phyloP scores from a whole-genome alignment of 2,329 filamentous ascomycete species.

The Fusarium marasasianum region DNA sequence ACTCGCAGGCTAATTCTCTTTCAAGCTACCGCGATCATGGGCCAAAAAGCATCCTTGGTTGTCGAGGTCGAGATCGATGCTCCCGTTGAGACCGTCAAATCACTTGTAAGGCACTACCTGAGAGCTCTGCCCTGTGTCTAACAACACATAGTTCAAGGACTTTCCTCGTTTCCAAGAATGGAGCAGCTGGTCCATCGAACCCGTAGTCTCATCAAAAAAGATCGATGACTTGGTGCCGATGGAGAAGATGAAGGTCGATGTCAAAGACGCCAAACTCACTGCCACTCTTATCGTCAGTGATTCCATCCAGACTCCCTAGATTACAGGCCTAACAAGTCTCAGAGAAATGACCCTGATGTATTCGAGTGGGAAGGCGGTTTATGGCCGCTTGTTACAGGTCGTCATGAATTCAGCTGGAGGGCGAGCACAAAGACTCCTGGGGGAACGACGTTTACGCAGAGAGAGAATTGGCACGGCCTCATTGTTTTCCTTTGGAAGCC shows the following conservation, averaged over 20 bases:
- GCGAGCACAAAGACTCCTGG: conserved; percentile 9
- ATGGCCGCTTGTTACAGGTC: neutral
- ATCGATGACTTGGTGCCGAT: neutral
- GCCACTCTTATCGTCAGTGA: neutral
- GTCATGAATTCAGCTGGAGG: conserved; percentile 11
- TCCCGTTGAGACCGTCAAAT: neutral
- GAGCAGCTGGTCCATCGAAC: conserved; percentile 8
- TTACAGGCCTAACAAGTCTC: fast-evolving
- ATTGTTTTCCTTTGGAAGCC: conserved; percentile 7
- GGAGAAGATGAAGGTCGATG: conserved; percentile 4
- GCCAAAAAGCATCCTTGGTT: conserved; percentile 1
- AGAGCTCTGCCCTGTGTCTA: fast-evolving
- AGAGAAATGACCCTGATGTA: neutral
- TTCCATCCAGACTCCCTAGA: fast-evolving
- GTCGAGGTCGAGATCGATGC: conserved; percentile 11
- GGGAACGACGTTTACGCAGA: neutral
- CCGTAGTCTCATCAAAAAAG: neutral
- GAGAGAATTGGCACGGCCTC: neutral
- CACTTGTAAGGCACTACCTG: neutral
- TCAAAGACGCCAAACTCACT: conserved; percentile 1
- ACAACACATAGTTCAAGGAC: neutral
- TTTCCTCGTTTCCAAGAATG: conserved; percentile 5
- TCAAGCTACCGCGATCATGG: neutral
- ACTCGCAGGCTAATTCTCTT: fast-evolving
- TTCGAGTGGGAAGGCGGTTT: conserved; percentile 8